These are phyloP conservation scores for Raffaelea arxii DNA, from an alignment of 2,329 filamentous ascomycete genomes.

Conservation along the genomic window DNA sequence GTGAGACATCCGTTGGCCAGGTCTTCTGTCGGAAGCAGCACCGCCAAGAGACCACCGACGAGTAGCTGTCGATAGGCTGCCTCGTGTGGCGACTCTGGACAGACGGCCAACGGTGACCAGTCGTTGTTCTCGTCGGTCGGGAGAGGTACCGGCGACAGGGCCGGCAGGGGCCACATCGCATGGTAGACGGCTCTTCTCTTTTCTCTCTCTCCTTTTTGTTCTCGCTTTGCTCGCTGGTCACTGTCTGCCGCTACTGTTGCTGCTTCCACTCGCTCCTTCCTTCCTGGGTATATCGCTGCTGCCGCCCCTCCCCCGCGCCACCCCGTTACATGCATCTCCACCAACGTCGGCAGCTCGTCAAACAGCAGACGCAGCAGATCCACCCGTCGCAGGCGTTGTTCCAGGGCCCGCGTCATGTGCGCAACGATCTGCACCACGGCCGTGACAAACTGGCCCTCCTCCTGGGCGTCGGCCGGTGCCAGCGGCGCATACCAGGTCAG, in stretches of 20 bases:
- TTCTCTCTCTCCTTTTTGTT: no score
- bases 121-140: conserved; percentile 39
- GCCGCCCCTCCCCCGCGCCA: neutral
- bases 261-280: no score
- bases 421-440: conserved; percentile 87
- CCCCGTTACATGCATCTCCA: conserved; percentile 67
- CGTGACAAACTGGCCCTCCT: conserved; percentile 73
- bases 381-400: conserved; percentile 73
- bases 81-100: conserved; percentile 63
- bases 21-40: conserved; percentile 87
- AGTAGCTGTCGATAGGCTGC: conserved; percentile 76
- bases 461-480: conserved; percentile 81
- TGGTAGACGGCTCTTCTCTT: conserved; percentile 78
- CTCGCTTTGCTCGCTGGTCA: neutral
- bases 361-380: conserved; percentile 76
- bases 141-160: conserved; percentile 66
- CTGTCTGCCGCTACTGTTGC: neutral
- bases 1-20: conserved; percentile 79
- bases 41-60: conserved; percentile 69
- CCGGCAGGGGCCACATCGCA: conserved; percentile 69
- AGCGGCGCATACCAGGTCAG: conserved; percentile 90
- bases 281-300: no score
- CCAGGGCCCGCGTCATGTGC: conserved; percentile 78
- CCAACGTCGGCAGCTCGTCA: conserved; percentile 75
- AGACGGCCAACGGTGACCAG: conserved; percentile 33